Evolutionary conservation across 352 stramenopile species (phyloP), one percentile per base, ranked within the genome.

Genomic region (Phytophthora hybrid): DNA sequence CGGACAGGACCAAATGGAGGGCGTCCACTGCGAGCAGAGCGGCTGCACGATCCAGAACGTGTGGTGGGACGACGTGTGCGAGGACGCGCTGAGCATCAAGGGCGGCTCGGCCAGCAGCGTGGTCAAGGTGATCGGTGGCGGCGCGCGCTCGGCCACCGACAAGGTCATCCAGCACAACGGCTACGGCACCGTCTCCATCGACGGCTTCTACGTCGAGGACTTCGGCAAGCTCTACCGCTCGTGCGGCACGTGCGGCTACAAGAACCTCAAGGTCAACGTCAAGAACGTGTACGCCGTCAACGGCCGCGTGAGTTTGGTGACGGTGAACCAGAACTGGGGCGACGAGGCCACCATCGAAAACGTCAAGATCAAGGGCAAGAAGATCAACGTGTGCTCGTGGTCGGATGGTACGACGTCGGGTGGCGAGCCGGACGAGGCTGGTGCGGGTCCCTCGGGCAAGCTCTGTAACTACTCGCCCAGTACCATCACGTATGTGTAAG

Each of bases 61-160:
- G 7, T 73, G 66, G 66, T 73, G 66, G 66, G 66, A 73, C 51
- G 66, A 67, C 19, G 66, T 73, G 66, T 88, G 81, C 52, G 81
- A 88, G 47, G 76, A 85, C 52, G 78, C 76, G 10, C 56, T 81
- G 46, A 75, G 60, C 26, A 76, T 85, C 75, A 87, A 85, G 65
- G 73, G 73, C 21, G 80, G 80, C 37, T 73, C 63, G 57, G 19
- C 77, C 13, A 68, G 58, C 29, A 81, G 69, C 44, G 64, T 84
- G 5, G 62, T 72, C 19, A 75, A 73, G 37, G 70, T 87, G 13
- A 65, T 80, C 46, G 80, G 77, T 18, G 77, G 80, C 5, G 66
- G 66, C 11, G 66, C 66, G 5, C 66, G 66, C 39, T 67, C 51
- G 26, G 66, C 66, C 18, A 55, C 58, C n/a, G 66, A 73, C 58